phyloP scores from a whole-genome alignment of 805 yeast genomes.

The Kodamaea sagamina region DNA sequence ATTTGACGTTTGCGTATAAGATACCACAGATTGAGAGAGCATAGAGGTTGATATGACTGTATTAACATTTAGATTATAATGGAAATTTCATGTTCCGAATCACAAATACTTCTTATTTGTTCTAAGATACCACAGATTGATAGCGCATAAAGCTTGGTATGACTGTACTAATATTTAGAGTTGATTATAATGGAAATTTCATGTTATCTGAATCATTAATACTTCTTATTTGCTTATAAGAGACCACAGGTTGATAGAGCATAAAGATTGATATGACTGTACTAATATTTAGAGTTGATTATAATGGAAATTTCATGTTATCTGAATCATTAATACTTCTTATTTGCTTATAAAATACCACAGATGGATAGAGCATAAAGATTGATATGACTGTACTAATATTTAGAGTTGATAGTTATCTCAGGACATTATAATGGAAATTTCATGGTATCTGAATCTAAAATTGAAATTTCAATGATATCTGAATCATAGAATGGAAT shows the following conservation, averaged over 20 bases:
- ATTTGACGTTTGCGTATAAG: slow-evolving; percentile 82
- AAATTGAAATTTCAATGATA: slow-evolving; percentile 71
- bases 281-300: neutral
- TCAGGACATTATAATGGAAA: too few species aligned
- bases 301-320: too few species aligned
- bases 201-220: too few species aligned
- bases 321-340: too few species aligned
- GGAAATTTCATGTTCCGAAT: too few species aligned
- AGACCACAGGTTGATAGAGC: slow-evolving; percentile 14
- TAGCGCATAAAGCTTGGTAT: neutral
- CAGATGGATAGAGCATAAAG: neutral
- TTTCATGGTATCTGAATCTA: too few species aligned
- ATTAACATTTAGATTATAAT: neutral
- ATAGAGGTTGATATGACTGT: neutral
- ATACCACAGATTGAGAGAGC: slow-evolving; percentile 14
- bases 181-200: too few species aligned
- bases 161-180: neutral
- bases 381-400: neutral
- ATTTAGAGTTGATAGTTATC: too few species aligned
- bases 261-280: neutral
- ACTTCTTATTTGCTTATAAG: slow-evolving; percentile 80
- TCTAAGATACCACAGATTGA: slow-evolving; percentile 32
- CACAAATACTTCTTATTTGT: slow-evolving; percentile 90
- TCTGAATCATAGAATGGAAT: neutral
- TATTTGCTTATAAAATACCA: slow-evolving; percentile 58